Evolutionary conservation across 495 filamentous ascomycete species (phyloP), one percentile per base, ranked within the genome.

Genomic region (Neurospora sp.): DNA sequence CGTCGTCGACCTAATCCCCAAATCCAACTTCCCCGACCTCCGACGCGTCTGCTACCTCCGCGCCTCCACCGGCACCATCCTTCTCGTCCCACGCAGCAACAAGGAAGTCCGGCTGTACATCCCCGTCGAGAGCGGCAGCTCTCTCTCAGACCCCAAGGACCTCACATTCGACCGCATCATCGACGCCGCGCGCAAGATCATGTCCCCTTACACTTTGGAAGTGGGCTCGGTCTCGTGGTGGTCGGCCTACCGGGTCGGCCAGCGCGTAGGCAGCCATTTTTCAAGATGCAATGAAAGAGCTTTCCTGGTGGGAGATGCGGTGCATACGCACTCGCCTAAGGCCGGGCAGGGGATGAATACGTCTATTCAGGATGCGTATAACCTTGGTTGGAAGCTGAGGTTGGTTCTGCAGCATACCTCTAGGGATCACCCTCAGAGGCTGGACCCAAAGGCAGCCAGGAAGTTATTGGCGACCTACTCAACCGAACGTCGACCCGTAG

Each of bases 331-430:
- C 73, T 89, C 88, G 0, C 91, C 91, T 7, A 92, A 92, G 82
- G 90, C 90, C 2, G 91, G 91, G 0, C 91, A 92, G 79, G 92
- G 92, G 18, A 93, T 93, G 91, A 93, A 94, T 76, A 88, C 90
- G 1, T 84, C 81, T 14, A 88, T 91, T 82, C 88, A 90, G 77
- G 89, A 91, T 75, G 85, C 90, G 0, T 92, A 89, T 79, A 93
- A 93, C 72, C 86, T 93, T 1, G 91, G 89, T 38, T 93, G 92
- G 91, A 94, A 94, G 79, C 82, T 94, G 31, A 85, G 87, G 1
- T 80, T 87, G 41, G 90, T 27, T 27, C 27, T 27, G 27, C 27
- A 27, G 27, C 27, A 27, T 27, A 27, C 27, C 27, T 27, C 27
- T 27, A 27, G 27, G 27, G 27, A 27, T 27, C 27, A 27, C 27